These are phyloP conservation scores for Fusarium proliferatum DNA, from an alignment of 2,329 filamentous ascomycete genomes.

Conservation along the genomic window DNA sequence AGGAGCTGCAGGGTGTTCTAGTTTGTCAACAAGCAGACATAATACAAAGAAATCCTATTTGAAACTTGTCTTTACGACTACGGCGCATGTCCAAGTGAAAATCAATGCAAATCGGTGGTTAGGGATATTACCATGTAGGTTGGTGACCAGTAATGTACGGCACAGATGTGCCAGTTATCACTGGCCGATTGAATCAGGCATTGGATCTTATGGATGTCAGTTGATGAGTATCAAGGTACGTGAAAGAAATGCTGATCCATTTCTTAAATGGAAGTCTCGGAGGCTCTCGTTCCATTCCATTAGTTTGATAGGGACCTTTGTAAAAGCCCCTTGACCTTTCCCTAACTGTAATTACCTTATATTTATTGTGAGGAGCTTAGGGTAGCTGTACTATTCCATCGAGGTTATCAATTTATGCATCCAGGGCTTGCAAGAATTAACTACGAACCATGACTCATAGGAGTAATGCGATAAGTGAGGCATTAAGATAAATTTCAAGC, in stretches of 20 bases:
- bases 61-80: background rate
- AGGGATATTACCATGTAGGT: background rate
- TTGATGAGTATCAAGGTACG: background rate
- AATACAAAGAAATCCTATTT: constrained; percentile 1
- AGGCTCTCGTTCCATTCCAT: background rate
- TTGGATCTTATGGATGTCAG: background rate
- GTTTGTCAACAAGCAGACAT: constrained; percentile 6
- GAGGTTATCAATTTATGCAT: background rate
- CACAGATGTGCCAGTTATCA: background rate
- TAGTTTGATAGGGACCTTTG: background rate
- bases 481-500: background rate
- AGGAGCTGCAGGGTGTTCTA: constrained; percentile 14
- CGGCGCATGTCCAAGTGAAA: background rate
- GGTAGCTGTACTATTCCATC: background rate
- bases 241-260: background rate
- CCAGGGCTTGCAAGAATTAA: background rate
- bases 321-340: background rate
- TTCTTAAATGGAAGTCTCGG: background rate
- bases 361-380: background rate
- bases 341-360: background rate
- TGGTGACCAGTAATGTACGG: background rate
- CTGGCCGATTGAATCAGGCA: background rate
- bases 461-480: background rate
- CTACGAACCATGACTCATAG: no score
- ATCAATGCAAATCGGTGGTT: background rate